Conservation (phyloP, 495 filamentous ascomycete genomes). For the Xylaria palmicola region DNA sequence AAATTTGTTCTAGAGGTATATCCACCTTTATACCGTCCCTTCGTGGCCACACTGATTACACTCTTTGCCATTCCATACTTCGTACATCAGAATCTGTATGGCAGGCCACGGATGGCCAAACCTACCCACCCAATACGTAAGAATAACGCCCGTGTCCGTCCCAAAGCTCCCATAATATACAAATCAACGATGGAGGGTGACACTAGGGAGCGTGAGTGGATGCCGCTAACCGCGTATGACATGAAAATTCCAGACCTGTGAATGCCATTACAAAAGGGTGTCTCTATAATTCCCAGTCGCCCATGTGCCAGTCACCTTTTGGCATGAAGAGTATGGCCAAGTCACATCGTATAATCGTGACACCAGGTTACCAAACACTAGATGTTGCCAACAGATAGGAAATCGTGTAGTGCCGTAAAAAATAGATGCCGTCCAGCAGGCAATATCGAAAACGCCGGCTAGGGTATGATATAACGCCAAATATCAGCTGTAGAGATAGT, state of each 20-base stretch:
- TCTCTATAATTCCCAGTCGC: conserved; percentile 18
- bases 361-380: conserved; percentile 2
- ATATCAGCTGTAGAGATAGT: conserved; percentile 15
- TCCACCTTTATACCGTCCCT: conserved; percentile 9
- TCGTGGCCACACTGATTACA: not conserved
- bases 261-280: conserved; percentile 21
- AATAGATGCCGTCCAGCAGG: conserved; percentile 21
- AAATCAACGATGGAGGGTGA: conserved; percentile 2
- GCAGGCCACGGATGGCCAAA: not conserved
- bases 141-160: too few species aligned
- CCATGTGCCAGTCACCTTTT: conserved; percentile 23
- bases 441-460: conserved; percentile 15
- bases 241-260: conserved; percentile 16
- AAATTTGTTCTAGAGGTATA: conserved; percentile 14
- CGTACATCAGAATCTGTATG: conserved; percentile 7
- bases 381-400: conserved; percentile 6
- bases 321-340: conserved; percentile 13
- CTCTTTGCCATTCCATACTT: conserved; percentile 11
- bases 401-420: conserved; percentile 11
- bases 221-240: conserved; percentile 1
- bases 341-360: conserved; percentile 15
- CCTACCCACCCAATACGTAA: not conserved
- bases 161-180: conserved; percentile 11
- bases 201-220: not conserved
- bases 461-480: conserved; percentile 24